Percentiles rank a stretch among this genome's conserved stretches.
Evolutionary conservation across 768 basidiomycete genomes (phyloP).

Genomic region (Hypsizygus marmoreus): DNA sequence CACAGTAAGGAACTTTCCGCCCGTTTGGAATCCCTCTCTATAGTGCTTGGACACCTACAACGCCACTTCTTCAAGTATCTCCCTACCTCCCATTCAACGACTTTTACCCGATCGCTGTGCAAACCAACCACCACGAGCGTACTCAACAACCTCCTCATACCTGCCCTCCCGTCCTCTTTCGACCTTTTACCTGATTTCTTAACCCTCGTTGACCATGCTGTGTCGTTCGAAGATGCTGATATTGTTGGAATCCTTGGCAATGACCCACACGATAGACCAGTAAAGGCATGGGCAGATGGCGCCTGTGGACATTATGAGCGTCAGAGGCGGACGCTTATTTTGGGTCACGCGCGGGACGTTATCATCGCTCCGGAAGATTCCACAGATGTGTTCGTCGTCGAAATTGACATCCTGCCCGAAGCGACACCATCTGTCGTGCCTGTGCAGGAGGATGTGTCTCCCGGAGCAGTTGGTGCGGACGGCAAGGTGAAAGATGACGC

Average conservation of each 20-base stretch:
- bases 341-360: slow-evolving; percentile 60
- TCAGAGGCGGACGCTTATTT: slow-evolving; percentile 64
- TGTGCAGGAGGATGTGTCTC: slow-evolving; percentile 16
- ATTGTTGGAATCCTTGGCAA: slow-evolving; percentile 52
- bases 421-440: slow-evolving; percentile 30
- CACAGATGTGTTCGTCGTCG: slow-evolving; percentile 42
- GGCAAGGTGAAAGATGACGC: slow-evolving; percentile 38
- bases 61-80: slow-evolving; percentile 57
- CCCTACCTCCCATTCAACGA: slow-evolving; percentile 44
- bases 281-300: slow-evolving; percentile 70
- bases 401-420: slow-evolving; percentile 35
- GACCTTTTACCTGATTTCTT: slow-evolving; percentile 64
- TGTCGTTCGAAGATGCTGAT: slow-evolving; percentile 64
- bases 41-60: slow-evolving; percentile 63
- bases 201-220: slow-evolving; percentile 53
- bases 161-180: slow-evolving; percentile 69
- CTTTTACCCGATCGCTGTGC: slow-evolving; percentile 59
- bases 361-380: slow-evolving; percentile 46
- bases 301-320: slow-evolving; percentile 79
- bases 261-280: slow-evolving; percentile 47
- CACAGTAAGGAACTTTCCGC: slow-evolving; percentile 36
- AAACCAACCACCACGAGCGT: slow-evolving; percentile 62
- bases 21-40: slow-evolving; percentile 58
- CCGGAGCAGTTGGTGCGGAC: slow-evolving; percentile 8
- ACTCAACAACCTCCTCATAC: slow-evolving; percentile 66